phyloP scores from a whole-genome alignment of 1,284 basidiomycete genomes.

The Irpex lacteus region DNA sequence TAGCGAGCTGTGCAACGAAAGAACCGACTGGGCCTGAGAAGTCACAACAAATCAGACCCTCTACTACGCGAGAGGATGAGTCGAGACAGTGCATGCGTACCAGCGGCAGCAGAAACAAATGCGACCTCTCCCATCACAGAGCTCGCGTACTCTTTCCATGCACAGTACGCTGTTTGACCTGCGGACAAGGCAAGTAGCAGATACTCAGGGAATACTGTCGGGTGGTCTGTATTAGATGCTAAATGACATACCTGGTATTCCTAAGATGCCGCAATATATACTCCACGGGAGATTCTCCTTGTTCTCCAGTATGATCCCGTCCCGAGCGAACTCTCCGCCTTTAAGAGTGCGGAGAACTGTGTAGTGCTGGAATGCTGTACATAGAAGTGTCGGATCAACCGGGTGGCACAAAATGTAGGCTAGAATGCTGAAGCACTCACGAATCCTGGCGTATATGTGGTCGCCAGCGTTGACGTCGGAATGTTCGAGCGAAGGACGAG shows the following conservation, averaged over 20 bases:
- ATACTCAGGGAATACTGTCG: constrained; percentile 1
- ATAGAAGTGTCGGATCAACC: neutral
- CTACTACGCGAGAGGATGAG: too few species aligned
- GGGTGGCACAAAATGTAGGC: neutral
- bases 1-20: constrained; percentile 55
- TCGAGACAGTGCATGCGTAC: neutral
- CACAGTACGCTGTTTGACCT: constrained; percentile 15
- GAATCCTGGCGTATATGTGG: constrained; percentile 36
- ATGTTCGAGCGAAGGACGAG: constrained; percentile 42
- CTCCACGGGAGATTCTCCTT: constrained; percentile 25
- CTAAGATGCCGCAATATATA: constrained; percentile 25
- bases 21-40: constrained; percentile 9
- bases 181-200: neutral
- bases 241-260: constrained; percentile 25
- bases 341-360: neutral
- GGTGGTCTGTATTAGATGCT: constrained; percentile 2
- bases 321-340: neutral
- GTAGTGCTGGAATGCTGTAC: neutral
- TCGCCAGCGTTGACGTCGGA: constrained; percentile 36
- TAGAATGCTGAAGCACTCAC: constrained; percentile 13
- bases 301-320: constrained; percentile 19
- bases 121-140: constrained; percentile 16
- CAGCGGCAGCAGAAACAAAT: constrained; percentile 15
- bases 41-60: neutral
- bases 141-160: constrained; percentile 17